phyloP scores from a whole-genome alignment of 371 early-diverging fungal genomes.

The Smittium culicis region DNA sequence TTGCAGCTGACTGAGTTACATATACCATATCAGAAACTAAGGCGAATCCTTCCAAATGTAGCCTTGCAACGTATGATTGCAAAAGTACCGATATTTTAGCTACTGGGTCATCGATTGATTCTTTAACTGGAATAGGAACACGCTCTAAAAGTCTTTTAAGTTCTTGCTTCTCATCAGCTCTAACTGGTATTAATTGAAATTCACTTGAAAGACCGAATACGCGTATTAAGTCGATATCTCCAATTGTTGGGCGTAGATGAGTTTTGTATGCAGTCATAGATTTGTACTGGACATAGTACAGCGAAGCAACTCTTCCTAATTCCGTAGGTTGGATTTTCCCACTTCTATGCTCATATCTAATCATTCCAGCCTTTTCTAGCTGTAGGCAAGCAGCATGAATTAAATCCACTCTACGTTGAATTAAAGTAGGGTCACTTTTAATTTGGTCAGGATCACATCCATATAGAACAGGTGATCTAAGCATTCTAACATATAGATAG shows the following conservation, averaged over 20 bases:
- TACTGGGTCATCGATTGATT: conserved; percentile 73
- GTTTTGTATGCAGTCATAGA: conserved; percentile 89
- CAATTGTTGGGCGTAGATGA: conserved; percentile 81
- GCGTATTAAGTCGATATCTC: conserved; percentile 67
- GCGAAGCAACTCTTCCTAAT: conserved; percentile 89
- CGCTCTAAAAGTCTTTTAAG: conserved; percentile 80
- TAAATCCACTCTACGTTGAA: conserved; percentile 75
- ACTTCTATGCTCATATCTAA: conserved; percentile 76
- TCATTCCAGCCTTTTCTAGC: conserved; percentile 73
- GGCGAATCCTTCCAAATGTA: conserved; percentile 85
- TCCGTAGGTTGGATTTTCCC: conserved; percentile 82
- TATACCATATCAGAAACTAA: conserved; percentile 90
- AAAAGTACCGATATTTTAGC: conserved; percentile 92
- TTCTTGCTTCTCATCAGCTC: conserved; percentile 93
- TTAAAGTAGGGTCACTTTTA: conserved; percentile 63
- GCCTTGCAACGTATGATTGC: conserved; percentile 85
- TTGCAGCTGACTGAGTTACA: conserved; percentile 87
- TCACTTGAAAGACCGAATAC: conserved; percentile 83
- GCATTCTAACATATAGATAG: conserved; percentile 95
- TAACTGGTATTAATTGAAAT: conserved; percentile 87
- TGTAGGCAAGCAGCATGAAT: conserved; percentile 73
- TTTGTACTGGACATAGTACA: conserved; percentile 80
- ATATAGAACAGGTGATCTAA: conserved; percentile 71
- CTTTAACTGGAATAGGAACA: conserved; percentile 88
- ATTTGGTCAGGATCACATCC: background rate